Evolutionary conservation across 1,139 yeast genomes (phyloP).

Genomic region (Suhomyces bokatorum): DNA sequence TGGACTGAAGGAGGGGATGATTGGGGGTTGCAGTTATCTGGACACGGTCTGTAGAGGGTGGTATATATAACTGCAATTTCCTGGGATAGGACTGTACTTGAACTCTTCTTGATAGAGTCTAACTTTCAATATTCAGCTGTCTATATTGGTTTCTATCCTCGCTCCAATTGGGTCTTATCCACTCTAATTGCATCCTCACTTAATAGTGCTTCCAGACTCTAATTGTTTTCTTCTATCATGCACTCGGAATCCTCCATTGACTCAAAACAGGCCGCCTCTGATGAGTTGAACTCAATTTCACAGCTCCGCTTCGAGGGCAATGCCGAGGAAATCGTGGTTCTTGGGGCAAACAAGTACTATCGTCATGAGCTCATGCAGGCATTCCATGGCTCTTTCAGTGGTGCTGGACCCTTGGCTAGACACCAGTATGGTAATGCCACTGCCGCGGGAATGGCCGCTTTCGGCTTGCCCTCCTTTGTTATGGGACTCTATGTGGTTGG

Average conservation of each 20-base stretch:
- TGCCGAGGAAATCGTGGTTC: conserved; percentile 25
- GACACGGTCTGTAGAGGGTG: too few species aligned
- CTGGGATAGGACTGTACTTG: too few species aligned
- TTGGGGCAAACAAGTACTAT: conserved; percentile 35
- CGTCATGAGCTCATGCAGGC: conserved; percentile 36
- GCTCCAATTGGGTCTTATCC: too few species aligned
- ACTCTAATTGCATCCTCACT: too few species aligned
- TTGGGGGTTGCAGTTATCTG: too few species aligned
- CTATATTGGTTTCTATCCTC: too few species aligned
- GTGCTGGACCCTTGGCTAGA: neutral
- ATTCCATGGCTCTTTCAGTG: conserved; percentile 34
- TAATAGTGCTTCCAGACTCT: too few species aligned
- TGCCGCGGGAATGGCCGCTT: neutral
- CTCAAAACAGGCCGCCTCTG: neutral
- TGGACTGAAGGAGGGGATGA: too few species aligned
- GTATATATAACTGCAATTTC: too few species aligned
- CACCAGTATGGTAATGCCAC: neutral
- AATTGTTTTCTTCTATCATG: neutral
- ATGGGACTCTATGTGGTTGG: neutral
- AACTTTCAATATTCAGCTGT: too few species aligned
- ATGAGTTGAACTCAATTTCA: neutral
- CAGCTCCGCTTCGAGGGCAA: conserved; percentile 17
- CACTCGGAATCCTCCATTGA: neutral
- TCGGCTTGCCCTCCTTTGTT: neutral
- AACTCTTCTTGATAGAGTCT: too few species aligned